Evolutionary conservation across 768 basidiomycete genomes (phyloP), one percentile per base, ranked within the genome.

Genomic region (Rubroboletus satanas): DNA sequence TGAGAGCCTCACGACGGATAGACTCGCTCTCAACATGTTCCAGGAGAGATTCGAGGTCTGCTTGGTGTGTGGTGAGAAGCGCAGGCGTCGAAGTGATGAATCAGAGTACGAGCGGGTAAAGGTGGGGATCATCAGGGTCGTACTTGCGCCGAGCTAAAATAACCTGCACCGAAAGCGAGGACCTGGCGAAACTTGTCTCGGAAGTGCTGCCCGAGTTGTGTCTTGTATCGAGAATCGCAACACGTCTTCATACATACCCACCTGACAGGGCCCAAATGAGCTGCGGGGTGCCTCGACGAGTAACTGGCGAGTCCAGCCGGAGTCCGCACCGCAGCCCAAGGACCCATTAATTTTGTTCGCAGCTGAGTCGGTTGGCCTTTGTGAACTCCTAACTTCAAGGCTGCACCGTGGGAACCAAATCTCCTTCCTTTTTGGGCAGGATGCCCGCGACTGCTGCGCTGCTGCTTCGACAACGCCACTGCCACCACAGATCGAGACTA

Each of bases 181-280:
- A 36, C 7, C 62, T 72, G 1, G 79, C 78, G 15, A 57, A 66
- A n/a, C 37, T 32, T 3, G 17, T 2, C 4, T 5, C 21, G 6
- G 57, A 51, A 1, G 54, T 62, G 15, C 49, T 44, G 0, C 56
- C 52, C 7, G 52, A 47, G 35, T 61, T 61, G 52, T 87, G 78
- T 79, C 79, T 54, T 90, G 88, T 82, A 96, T 95, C 87, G 88
- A 94, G 74, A 91, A 97, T 23, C 94, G 81, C 31, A 98, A 67
- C 45, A 98, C 85, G 61, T 97, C 95, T 63, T 98, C 96, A 68
- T 93, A 91, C 96, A 97, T 95, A 7, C 90, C 93, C 74, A 94
- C 77, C 57, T 21, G 21, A 21, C 21, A 21, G 21, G 21, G 21
- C 21, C 21, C 21, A 21, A 21, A 21, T 21, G 21, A 21, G 21